These are phyloP conservation scores for Saccharum hybrid DNA, from an alignment of 202 grass and related monocot species.

Conservation along the genomic window DNA sequence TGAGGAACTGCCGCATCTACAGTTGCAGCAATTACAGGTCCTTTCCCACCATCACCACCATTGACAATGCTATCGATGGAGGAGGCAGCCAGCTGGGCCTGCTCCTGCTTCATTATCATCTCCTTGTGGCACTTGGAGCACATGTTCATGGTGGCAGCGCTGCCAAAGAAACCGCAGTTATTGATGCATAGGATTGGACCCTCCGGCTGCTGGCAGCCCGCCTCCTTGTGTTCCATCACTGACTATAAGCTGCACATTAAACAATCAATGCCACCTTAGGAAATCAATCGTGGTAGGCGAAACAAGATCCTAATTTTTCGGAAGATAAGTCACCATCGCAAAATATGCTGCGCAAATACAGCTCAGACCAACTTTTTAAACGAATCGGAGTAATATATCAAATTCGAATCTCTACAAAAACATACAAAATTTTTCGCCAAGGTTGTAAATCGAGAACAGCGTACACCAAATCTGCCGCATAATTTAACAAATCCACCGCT, in stretches of 20 bases:
- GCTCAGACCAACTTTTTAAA: slow-evolving; percentile 12
- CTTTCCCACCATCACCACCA: slow-evolving; percentile 54
- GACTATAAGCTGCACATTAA: slow-evolving; percentile 45
- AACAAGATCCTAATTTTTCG: slow-evolving; percentile 44
- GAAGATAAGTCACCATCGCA: not conserved
- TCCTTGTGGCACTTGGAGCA: slow-evolving; percentile 99
- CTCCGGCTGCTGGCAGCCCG: slow-evolving; percentile 80
- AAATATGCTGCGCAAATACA: not conserved
- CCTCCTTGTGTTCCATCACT: slow-evolving; percentile 84
- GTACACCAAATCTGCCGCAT: not conserved
- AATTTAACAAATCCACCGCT: not conserved
- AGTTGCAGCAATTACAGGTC: slow-evolving; percentile 28
- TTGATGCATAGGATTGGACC: slow-evolving; percentile 92
- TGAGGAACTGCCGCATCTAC: slow-evolving; percentile 36
- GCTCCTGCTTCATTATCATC: slow-evolving; percentile 84
- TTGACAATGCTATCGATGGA: slow-evolving; percentile 85
- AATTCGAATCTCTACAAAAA: slow-evolving; percentile 32
- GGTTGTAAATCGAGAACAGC: slow-evolving; percentile 20
- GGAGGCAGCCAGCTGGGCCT: slow-evolving; percentile 70
- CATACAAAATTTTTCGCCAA: not conserved
- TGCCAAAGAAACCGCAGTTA: slow-evolving; percentile 97
- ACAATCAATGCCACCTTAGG: not conserved
- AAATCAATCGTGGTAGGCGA: not conserved
- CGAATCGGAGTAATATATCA: not conserved
- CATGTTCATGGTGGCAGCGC: slow-evolving; percentile 88